Evolutionary conservation across 331 rosid genomes (phyloP).

Genomic region (Acacia pycnantha): DNA sequence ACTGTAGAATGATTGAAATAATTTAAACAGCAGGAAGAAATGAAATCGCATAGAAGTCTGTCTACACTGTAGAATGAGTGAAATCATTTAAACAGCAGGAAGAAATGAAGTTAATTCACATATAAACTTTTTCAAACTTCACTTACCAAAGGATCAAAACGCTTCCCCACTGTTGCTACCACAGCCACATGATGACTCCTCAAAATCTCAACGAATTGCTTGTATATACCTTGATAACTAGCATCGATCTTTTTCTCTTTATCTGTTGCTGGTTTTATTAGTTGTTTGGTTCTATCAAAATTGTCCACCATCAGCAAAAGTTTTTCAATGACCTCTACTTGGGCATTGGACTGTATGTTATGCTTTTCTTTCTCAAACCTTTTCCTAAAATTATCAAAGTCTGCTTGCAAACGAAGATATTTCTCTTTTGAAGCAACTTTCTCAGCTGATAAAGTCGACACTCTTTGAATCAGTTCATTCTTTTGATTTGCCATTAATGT

Average conservation of each 20-base stretch:
- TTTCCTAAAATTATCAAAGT: slow-evolving; percentile 90
- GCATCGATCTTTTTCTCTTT: slow-evolving; percentile 75
- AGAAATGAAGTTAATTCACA: not conserved
- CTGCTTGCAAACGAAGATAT: slow-evolving; percentile 74
- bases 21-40: slow-evolving; percentile 16
- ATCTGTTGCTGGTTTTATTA: slow-evolving; percentile 61
- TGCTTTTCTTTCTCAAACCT: slow-evolving; percentile 65
- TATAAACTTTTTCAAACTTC: slow-evolving; percentile 5
- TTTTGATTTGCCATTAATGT: slow-evolving; percentile 38
- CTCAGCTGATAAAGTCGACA: slow-evolving; percentile 51
- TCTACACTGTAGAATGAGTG: not conserved
- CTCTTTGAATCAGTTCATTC: slow-evolving; percentile 48
- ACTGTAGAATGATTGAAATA: not conserved
- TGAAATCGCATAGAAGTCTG: not conserved
- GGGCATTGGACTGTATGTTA: slow-evolving; percentile 54
- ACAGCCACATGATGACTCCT: slow-evolving; percentile 69
- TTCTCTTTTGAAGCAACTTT: slow-evolving; percentile 69
- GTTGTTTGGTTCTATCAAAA: slow-evolving; percentile 77
- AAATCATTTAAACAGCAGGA: slow-evolving; percentile 17
- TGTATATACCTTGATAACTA: slow-evolving; percentile 93
- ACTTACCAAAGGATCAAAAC: slow-evolving; percentile 88
- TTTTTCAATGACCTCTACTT: slow-evolving; percentile 63
- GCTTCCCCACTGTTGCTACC: slow-evolving; percentile 78
- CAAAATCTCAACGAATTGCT: slow-evolving; percentile 87
- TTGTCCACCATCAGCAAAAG: slow-evolving; percentile 84